Conservation (phyloP, 257 asterid species). For the Avicennia marina region DNA sequence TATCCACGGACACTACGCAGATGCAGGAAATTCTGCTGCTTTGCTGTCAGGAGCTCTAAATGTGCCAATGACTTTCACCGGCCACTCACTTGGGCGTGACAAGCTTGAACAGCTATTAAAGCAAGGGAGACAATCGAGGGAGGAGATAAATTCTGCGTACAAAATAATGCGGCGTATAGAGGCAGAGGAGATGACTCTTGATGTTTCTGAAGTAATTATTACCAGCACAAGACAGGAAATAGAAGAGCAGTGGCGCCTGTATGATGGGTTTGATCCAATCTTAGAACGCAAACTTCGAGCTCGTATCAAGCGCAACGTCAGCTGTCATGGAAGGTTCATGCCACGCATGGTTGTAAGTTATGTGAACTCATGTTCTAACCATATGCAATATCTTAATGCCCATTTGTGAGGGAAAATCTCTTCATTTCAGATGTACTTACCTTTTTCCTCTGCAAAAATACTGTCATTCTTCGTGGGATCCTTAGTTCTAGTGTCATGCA, state of each 20-base stretch:
- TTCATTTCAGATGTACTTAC: background rate
- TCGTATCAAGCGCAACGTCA: constrained; percentile 54
- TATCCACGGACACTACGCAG: constrained; percentile 77
- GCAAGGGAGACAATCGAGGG: constrained; percentile 74
- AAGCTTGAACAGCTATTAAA: constrained; percentile 71
- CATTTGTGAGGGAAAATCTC: too few species aligned
- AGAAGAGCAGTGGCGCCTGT: constrained; percentile 80
- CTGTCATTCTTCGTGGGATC: background rate
- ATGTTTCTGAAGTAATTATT: constrained; percentile 67
- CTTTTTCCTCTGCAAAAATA: constrained; percentile 1
- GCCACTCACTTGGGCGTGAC: constrained; percentile 78
- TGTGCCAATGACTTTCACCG: constrained; percentile 73
- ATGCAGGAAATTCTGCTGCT: constrained; percentile 77
- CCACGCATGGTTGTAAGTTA: constrained; percentile 78
- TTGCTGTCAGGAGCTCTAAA: constrained; percentile 68
- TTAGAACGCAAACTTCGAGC: constrained; percentile 74
- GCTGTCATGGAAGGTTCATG: constrained; percentile 73
- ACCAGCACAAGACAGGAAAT: constrained; percentile 81
- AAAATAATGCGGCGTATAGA: constrained; percentile 83
- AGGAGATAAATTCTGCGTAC: constrained; percentile 63
- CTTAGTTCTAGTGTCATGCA: constrained; percentile 1
- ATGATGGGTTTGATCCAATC: constrained; percentile 77
- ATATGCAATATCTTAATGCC: background rate
- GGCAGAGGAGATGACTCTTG: constrained; percentile 73
- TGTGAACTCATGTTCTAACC: background rate